phyloP scores from a whole-genome alignment of 2,329 filamentous ascomycete species.

The Tetracladium maxilliforme region DNA sequence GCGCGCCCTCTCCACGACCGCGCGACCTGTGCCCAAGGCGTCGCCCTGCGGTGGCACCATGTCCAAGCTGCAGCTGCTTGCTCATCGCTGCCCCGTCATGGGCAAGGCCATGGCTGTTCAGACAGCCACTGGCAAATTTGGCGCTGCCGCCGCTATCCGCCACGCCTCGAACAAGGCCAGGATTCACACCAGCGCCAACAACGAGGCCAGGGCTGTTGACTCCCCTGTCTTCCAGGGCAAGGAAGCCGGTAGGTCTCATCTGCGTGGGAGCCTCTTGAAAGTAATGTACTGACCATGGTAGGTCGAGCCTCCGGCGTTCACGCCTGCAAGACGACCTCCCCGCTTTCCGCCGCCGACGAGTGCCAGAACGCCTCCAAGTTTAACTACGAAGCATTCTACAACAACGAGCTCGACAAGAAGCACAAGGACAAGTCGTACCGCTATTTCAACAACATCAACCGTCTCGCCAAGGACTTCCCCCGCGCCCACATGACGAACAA shows the following conservation, averaged over 20 bases:
- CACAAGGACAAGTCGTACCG: conserved; percentile 99
- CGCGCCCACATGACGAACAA: conserved; percentile 77
- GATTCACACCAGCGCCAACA: conserved; percentile 66
- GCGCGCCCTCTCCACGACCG: conserved; percentile 70
- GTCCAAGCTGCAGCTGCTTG: conserved; percentile 90
- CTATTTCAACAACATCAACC: conserved; percentile 99
- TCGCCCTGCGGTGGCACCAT: conserved; percentile 82
- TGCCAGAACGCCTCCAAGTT: conserved; percentile 42
- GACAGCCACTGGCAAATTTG: conserved; percentile 34
- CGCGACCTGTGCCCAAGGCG: conserved; percentile 36
- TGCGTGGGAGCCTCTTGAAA: too few species aligned
- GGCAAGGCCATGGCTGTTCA: conserved; percentile 92
- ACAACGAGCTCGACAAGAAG: conserved; percentile 86
- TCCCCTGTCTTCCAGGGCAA: conserved; percentile 29
- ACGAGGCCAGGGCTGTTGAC: conserved; percentile 68
- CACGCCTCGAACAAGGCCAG: conserved; percentile 48
- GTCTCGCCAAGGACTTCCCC: conserved; percentile 88
- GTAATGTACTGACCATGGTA: too few species aligned
- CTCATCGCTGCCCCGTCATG: conserved; percentile 95
- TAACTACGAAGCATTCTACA: conserved; percentile 84
- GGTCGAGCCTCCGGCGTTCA: conserved; percentile 12
- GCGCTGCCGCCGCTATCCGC: conserved; percentile 31
- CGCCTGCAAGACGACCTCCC: conserved; percentile 11
- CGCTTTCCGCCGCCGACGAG: conserved; percentile 7
- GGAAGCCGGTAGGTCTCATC: conserved; percentile 31